Conservation (phyloP, 1,284 basidiomycete genomes). For the Ustilago lituana region DNA sequence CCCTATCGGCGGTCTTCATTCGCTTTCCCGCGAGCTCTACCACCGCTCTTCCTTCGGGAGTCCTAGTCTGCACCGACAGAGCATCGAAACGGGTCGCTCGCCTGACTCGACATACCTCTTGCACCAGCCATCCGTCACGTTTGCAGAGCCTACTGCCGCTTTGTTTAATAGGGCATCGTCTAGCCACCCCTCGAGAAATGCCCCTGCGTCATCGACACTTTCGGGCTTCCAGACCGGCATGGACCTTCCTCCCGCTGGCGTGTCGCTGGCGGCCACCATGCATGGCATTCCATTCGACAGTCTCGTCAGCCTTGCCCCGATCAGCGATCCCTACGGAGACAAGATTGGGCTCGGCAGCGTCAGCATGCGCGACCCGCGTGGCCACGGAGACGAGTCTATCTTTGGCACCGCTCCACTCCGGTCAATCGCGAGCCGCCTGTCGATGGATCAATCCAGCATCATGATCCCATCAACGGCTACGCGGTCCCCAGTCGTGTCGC, state of each 20-base stretch:
- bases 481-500: slow-evolving; percentile 24
- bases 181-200: background rate
- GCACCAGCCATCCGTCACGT: slow-evolving; percentile 41
- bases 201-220: slow-evolving; percentile 10
- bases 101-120: slow-evolving; percentile 15
- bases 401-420: slow-evolving; percentile 27
- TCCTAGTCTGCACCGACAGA: slow-evolving; percentile 22
- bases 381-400: slow-evolving; percentile 27
- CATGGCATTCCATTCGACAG: slow-evolving; percentile 82
- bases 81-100: slow-evolving; percentile 28
- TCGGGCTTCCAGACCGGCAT: slow-evolving; percentile 33
- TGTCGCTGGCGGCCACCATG: slow-evolving; percentile 64
- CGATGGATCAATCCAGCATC: slow-evolving; percentile 44
- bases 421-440: slow-evolving; percentile 37
- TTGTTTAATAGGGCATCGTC: slow-evolving; percentile 6
- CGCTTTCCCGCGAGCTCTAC: slow-evolving; percentile 17
- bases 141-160: slow-evolving; percentile 25
- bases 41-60: slow-evolving; percentile 32
- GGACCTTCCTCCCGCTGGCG: slow-evolving; percentile 29
- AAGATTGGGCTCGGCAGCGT: slow-evolving; percentile 52
- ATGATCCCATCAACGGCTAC: slow-evolving; percentile 22
- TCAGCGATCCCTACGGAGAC: slow-evolving; percentile 76
- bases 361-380: slow-evolving; percentile 47
- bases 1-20: slow-evolving; percentile 32
- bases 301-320: slow-evolving; percentile 79